These are phyloP conservation scores for Myochromella boudieri DNA, from an alignment of 768 basidiomycete species.

Conservation along the genomic window DNA sequence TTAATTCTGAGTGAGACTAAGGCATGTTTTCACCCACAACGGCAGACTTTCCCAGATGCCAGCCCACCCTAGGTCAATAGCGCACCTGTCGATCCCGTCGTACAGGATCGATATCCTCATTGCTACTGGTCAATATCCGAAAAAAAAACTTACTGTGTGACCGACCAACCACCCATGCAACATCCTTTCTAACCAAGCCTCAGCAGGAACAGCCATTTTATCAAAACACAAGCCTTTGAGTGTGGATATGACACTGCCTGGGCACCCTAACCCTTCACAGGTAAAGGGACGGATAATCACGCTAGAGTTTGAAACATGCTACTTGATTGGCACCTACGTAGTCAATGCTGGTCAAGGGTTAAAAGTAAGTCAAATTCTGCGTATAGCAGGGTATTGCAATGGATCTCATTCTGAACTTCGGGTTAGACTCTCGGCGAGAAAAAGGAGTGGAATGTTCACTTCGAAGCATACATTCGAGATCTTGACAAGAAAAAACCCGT, in stretches of 20 bases:
- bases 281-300: constrained; percentile 81
- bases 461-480: constrained; percentile 67
- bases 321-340: constrained; percentile 79
- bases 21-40: constrained; percentile 32
- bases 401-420: background rate
- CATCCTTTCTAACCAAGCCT: too few relatives aligned
- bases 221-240: constrained; percentile 74
- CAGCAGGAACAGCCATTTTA: constrained; percentile 81
- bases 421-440: constrained; percentile 74
- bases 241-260: constrained; percentile 67
- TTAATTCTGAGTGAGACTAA: constrained; percentile 87
- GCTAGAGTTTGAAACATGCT: constrained; percentile 73
- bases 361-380: constrained; percentile 48
- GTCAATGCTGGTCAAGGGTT: constrained; percentile 78
- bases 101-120: constrained; percentile 64
- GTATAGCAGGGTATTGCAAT: background rate
- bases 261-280: constrained; percentile 60
- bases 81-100: constrained; percentile 55
- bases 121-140: constrained; percentile 74
- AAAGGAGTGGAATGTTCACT: constrained; percentile 77
- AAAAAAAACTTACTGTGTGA: constrained; percentile 78
- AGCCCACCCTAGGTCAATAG: constrained; percentile 60
- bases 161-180: background rate
- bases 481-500: constrained; percentile 81
- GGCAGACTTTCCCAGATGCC: background rate